A percentile compares a stretch with the other conserved stretches of the same genome.
Evolutionary conservation across 352 stramenopile genomes (phyloP).

Genomic region (Globisporangium viniferum): DNA sequence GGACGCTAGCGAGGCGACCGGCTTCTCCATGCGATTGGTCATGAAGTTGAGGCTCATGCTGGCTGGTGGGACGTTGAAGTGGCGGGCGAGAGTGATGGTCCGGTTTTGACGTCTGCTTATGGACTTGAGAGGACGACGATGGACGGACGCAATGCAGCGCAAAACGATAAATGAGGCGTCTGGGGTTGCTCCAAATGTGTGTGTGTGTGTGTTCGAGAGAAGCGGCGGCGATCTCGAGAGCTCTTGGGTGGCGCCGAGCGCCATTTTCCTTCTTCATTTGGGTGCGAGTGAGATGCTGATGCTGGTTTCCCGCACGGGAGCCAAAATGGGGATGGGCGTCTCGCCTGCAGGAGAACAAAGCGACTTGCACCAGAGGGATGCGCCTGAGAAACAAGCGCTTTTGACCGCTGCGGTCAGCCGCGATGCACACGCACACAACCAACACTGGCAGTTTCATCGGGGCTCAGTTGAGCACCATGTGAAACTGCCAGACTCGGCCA

Average conservation of each 20-base stretch:
- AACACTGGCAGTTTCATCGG: conserved; percentile 1
- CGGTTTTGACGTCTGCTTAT: background rate
- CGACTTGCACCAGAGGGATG: background rate
- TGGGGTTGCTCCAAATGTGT: background rate
- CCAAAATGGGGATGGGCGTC: background rate
- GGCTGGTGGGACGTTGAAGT: conserved; percentile 5
- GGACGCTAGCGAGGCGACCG: background rate
- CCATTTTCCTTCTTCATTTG: background rate
- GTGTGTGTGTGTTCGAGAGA: background rate
- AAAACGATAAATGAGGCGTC: conserved; percentile 7
- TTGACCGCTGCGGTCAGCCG: background rate
- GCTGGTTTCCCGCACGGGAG: background rate
- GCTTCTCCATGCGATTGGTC: conserved; percentile 9
- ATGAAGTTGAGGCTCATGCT: conserved; percentile 15
- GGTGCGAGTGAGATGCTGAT: background rate
- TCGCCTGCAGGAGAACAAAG: background rate
- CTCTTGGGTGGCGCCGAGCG: background rate
- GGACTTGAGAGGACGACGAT: background rate
- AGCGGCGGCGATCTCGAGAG: background rate
- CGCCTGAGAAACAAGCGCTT: background rate
- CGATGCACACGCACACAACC: background rate
- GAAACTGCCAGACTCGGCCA: no score
- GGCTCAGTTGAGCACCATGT: background rate
- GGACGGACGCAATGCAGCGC: background rate
- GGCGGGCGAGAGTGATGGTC: conserved; percentile 3